Evolutionary conservation across 805 yeast species (phyloP).

Genomic region (Saccharomycopsis fermentans): DNA sequence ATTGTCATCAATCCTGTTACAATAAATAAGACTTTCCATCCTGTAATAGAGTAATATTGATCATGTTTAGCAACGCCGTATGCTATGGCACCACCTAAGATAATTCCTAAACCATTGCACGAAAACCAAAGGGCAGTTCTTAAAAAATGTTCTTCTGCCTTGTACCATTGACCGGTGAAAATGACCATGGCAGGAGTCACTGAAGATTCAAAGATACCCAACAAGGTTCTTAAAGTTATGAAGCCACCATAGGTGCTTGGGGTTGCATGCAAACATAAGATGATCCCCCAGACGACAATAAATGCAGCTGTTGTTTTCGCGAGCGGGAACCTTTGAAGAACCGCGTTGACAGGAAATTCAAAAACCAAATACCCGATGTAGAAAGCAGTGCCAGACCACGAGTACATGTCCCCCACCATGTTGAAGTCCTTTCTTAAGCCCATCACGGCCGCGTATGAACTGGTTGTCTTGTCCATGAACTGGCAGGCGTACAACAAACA

Average conservation of each 20-base stretch:
- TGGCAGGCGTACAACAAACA: constrained; percentile 29
- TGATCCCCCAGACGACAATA: constrained; percentile 22
- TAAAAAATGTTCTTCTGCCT: constrained; percentile 28
- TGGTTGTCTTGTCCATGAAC: constrained; percentile 35
- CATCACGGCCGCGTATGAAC: constrained; percentile 36
- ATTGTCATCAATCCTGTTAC: constrained; percentile 47
- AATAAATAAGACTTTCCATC: constrained; percentile 47
- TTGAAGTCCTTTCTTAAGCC: constrained; percentile 36
- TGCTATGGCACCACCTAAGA: constrained; percentile 27
- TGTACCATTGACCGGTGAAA: constrained; percentile 28
- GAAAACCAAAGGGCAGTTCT: constrained; percentile 30
- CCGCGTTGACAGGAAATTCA: constrained; percentile 37
- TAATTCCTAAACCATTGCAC: constrained; percentile 27
- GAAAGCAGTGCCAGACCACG: constrained; percentile 54
- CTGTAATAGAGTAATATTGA: constrained; percentile 26
- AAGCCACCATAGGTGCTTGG: constrained; percentile 24
- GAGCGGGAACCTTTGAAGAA: constrained; percentile 48
- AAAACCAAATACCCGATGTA: constrained; percentile 55
- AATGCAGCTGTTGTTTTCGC: constrained; percentile 27
- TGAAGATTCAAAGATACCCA: constrained; percentile 39
- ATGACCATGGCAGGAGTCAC: constrained; percentile 30
- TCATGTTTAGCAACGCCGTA: constrained; percentile 29
- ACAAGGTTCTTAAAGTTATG: constrained; percentile 22
- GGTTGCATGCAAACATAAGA: constrained; percentile 22
- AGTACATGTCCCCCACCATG: constrained; percentile 36